Evolutionary conservation across 2,329 filamentous ascomycete genomes (phyloP).

Genomic region (Harringtonia lauricola): DNA sequence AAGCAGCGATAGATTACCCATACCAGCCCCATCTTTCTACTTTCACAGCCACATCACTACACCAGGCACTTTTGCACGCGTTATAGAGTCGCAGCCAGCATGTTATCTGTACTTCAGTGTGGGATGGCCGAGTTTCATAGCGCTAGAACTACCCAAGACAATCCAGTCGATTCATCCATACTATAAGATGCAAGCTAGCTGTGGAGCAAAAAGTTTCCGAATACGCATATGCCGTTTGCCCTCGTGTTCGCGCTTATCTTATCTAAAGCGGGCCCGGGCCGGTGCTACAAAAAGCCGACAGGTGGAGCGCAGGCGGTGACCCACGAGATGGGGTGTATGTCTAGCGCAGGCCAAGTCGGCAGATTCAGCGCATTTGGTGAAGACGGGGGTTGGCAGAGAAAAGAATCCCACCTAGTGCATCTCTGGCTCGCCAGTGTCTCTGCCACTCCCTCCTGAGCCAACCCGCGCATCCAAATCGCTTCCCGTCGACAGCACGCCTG

Average conservation of each 20-base stretch:
- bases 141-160: no score
- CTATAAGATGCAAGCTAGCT: no score
- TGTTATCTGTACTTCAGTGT: no score
- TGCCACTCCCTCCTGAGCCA: not conserved
- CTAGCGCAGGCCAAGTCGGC: constrained; percentile 1
- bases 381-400: not conserved
- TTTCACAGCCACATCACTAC: not conserved
- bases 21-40: not conserved
- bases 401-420: constrained; percentile 2
- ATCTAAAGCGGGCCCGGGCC: not conserved
- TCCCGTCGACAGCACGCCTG: no score
- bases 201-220: no score
- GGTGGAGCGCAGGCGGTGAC: not conserved
- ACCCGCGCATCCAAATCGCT: not conserved
- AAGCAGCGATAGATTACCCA: constrained; percentile 22
- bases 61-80: no score
- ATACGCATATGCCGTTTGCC: no score
- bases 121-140: no score
- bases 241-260: no score
- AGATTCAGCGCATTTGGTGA: constrained; percentile 4
- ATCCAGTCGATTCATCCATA: no score
- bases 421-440: constrained; percentile 2
- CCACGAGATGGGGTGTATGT: not conserved
- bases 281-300: constrained; percentile 3
- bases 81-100: no score